Evolutionary conservation across 1,284 basidiomycete species (phyloP), one percentile per base, ranked within the genome.

Genomic region (Ceratobasidium sp.): DNA sequence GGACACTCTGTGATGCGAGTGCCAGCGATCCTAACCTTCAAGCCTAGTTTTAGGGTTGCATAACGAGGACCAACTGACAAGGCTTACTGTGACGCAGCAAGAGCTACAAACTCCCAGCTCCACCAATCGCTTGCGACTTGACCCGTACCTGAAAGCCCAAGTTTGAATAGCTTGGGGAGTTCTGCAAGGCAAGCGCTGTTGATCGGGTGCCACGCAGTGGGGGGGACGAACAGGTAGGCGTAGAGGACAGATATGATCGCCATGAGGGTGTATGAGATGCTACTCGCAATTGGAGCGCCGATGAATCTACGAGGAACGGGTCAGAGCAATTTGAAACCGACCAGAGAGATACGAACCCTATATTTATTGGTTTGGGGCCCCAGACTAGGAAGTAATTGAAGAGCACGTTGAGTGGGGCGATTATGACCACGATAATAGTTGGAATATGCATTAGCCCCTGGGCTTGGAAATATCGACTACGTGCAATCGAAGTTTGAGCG

Each of bases 261-360:
- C 75, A 96, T 91, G 41, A 97, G 84, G 82, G 95, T 97, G 84
- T 95, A 95, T 1, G 92, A 93, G 75, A 97, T 86, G 0, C 93
- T 92, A 0, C 94, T 95, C 0, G 96, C 93, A 46, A 98, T 86
- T 0, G 97, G 96, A 1, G 96, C 96, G 9, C 97, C 97, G 75
- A 95, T 89, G 82, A 96, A 99, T 8, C 97, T 97, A n/a, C 46
- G 61, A 4, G 56, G 34, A 53, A 56, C 39, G 7, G 16, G 13
- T 51, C 41, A 14, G 19, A n/a, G 8, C 1, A 16, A 5, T 27
- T 24, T 24, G 6, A 27, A 1, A 34, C 19, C 11, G 3, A 2
- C 14, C 6, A 48, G 3, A 4, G n/a, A 9, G 24, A 16, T 53
- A 27, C 48, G 53, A 16, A 74, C 73, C 73, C 64, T 1, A 88